Conservation (phyloP, 106 monocot species). For the Xerophyta viscosa region DNA sequence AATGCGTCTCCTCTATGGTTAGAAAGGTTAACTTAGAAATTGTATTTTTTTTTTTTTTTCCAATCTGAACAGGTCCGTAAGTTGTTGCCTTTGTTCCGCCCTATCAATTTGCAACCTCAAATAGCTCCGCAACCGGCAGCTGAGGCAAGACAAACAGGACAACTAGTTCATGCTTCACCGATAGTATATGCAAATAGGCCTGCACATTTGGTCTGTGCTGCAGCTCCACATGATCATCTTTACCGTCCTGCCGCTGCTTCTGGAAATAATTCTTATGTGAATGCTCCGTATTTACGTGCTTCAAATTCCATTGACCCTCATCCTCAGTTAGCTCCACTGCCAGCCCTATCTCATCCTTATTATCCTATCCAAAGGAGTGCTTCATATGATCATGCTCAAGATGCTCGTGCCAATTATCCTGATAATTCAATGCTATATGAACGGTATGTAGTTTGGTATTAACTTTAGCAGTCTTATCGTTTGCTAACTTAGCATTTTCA, state of each 20-base stretch:
- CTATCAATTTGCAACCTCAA: conserved; percentile 11
- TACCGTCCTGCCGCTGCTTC: background rate
- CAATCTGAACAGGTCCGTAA: conserved; percentile 32
- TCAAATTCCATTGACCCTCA: no score
- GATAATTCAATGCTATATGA: background rate
- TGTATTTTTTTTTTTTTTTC: background rate
- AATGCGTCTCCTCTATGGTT: no score
- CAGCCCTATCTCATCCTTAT: no score
- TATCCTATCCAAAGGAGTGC: no score
- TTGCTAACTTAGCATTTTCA: no score
- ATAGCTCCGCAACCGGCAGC: conserved; percentile 7
- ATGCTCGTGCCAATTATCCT: no score
- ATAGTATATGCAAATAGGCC: conserved; percentile 12
- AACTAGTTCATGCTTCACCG: conserved; percentile 2
- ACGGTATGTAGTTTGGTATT: no score
- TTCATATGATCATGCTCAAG: no score
- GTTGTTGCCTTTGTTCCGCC: conserved; percentile 36
- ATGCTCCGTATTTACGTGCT: no score
- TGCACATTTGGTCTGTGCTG: background rate
- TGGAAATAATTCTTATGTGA: no score
- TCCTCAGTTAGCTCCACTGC: no score
- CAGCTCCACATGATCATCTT: conserved; percentile 8
- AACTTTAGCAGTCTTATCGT: no score
- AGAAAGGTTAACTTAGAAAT: background rate
- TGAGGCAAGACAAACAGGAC: conserved; percentile 3